phyloP scores from a whole-genome alignment of 177 flowering plant genomes.

The Vitis hybrid region DNA sequence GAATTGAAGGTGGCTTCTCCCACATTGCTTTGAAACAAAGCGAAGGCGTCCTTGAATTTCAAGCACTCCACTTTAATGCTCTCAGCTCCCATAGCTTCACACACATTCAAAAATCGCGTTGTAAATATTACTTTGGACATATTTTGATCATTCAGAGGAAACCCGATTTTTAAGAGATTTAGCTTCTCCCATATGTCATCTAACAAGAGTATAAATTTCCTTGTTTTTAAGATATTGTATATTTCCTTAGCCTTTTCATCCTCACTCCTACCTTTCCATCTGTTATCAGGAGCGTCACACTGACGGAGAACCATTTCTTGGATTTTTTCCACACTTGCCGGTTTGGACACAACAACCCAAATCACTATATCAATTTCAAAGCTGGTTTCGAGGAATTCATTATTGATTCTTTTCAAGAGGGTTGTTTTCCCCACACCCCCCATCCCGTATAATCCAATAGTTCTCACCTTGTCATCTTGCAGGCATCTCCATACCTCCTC shows the following conservation, averaged over 20 bases:
- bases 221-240: neutral
- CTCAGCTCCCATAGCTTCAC: constrained; percentile 21
- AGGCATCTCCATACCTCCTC: constrained; percentile 6
- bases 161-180: constrained; percentile 17
- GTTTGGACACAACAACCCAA: constrained; percentile 26
- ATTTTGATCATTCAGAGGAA: constrained; percentile 11
- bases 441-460: constrained; percentile 23
- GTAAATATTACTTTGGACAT: constrained; percentile 25
- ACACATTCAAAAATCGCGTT: constrained; percentile 22
- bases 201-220: constrained; percentile 19
- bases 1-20: constrained; percentile 6
- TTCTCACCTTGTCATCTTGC: constrained; percentile 1
- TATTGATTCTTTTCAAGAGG: constrained; percentile 16
- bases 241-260: constrained; percentile 12
- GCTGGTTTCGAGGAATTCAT: neutral
- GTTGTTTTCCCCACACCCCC: constrained; percentile 31
- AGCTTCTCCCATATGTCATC: constrained; percentile 27
- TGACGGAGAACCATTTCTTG: constrained; percentile 11
- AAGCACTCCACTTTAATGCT: constrained; percentile 14
- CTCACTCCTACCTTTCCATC: constrained; percentile 6
- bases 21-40: constrained; percentile 16
- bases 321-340: neutral
- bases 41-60: constrained; percentile 15
- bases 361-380: constrained; percentile 14
- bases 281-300: neutral